These are phyloP conservation scores for Cercis canadensis DNA, from an alignment of 306 rosid genomes.

Conservation along the genomic window DNA sequence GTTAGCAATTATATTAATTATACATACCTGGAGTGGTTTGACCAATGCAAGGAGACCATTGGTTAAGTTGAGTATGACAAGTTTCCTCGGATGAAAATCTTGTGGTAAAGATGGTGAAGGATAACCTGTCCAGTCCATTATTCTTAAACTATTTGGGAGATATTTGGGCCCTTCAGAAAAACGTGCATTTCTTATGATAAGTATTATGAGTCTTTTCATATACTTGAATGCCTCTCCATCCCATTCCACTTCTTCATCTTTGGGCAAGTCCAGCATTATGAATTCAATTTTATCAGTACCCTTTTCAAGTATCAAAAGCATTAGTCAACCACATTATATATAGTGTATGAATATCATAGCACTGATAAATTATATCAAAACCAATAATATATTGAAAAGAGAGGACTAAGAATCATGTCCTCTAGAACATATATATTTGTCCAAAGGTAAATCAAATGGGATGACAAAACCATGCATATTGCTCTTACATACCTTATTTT, in stretches of 20 bases:
- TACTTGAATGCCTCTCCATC: neutral
- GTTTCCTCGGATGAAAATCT: neutral
- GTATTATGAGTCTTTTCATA: neutral
- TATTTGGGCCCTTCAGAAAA: neutral
- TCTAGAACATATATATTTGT: too few species aligned
- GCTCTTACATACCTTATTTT: neutral
- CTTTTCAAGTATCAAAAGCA: too few species aligned
- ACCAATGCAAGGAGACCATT: neutral
- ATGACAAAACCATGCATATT: neutral
- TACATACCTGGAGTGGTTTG: neutral
- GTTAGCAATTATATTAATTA: neutral
- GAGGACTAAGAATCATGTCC: too few species aligned
- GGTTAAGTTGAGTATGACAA: neutral
- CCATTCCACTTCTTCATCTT: neutral
- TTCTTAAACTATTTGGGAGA: constrained; percentile 1
- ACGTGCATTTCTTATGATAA: neutral
- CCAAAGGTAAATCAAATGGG: neutral
- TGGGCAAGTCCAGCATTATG: neutral
- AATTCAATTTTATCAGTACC: too few species aligned
- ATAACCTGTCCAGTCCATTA: neutral
- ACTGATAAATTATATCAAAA: neutral
- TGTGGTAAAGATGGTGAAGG: neutral
- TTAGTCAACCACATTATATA: too few species aligned
- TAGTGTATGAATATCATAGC: too few species aligned
- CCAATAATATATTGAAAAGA: too few species aligned